Percentiles rank a stretch among this genome's conserved stretches.
These are phyloP conservation scores for Torrubiella hemipterigena DNA, from an alignment of 2,329 filamentous ascomycete species.

Conservation along the genomic window DNA sequence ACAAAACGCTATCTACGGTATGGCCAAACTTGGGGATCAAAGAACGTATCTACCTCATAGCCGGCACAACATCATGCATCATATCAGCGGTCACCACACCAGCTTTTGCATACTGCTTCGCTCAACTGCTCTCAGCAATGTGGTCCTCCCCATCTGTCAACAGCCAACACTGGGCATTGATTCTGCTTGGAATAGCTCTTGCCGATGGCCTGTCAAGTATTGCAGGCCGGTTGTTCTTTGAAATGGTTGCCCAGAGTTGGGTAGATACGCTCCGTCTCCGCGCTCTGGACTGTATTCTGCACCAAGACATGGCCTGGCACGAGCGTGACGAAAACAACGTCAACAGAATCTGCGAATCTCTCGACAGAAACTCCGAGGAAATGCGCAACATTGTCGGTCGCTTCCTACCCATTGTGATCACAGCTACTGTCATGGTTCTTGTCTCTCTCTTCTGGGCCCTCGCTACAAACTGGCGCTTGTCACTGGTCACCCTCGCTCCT, in stretches of 20 bases:
- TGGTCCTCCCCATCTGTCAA: slow-evolving; percentile 40
- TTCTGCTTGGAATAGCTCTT: slow-evolving; percentile 55
- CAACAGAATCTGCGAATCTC: slow-evolving; percentile 51
- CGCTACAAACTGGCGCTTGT: slow-evolving; percentile 65
- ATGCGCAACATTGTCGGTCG: slow-evolving; percentile 72
- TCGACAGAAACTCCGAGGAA: slow-evolving; percentile 78
- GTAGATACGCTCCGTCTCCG: slow-evolving; percentile 56
- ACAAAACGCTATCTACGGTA: too few species aligned
- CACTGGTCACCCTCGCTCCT: slow-evolving; percentile 60
- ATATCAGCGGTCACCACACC: slow-evolving; percentile 58
- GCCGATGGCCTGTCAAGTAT: slow-evolving; percentile 56
- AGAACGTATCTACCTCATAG: slow-evolving; percentile 41
- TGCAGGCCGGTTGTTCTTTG: slow-evolving; percentile 57
- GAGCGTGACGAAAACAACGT: slow-evolving; percentile 54
- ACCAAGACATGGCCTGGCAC: slow-evolving; percentile 72
- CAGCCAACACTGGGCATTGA: slow-evolving; percentile 55
- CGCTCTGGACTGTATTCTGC: slow-evolving; percentile 57
- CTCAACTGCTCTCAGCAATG: slow-evolving; percentile 60
- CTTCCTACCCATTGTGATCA: slow-evolving; percentile 60
- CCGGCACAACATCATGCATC: slow-evolving; percentile 49
- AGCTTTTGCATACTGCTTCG: slow-evolving; percentile 64
- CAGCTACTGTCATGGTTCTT: slow-evolving; percentile 52
- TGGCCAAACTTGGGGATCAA: slow-evolving; percentile 49
- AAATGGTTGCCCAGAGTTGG: slow-evolving; percentile 64
- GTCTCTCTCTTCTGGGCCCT: slow-evolving; percentile 68